Conservation (phyloP, 106 monocot species). For the Dioscorea alata region DNA sequence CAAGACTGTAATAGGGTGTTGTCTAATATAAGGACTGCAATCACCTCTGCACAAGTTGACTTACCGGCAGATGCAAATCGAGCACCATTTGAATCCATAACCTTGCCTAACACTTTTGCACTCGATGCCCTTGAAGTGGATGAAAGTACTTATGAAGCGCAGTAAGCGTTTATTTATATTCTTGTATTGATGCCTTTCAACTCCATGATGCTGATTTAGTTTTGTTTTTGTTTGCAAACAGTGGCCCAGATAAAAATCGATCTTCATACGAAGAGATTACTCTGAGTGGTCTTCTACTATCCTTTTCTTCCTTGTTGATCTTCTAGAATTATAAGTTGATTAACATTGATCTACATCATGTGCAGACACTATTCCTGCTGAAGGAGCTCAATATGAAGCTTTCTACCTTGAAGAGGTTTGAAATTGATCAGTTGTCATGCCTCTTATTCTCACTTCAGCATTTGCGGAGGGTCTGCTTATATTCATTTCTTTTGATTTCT, state of each 20-base stretch:
- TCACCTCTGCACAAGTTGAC: conserved; percentile 45
- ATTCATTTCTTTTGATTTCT: neutral
- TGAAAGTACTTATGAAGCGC: conserved; percentile 13
- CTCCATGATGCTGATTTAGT: neutral
- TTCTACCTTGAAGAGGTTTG: conserved; percentile 46
- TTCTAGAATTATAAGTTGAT: neutral
- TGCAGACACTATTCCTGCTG: conserved; percentile 37
- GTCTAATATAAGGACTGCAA: conserved; percentile 35
- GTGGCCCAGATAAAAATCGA: conserved; percentile 49
- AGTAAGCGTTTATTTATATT: conserved; percentile 26
- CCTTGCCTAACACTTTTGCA: conserved; percentile 67
- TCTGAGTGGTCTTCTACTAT: conserved; percentile 32
- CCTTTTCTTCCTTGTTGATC: neutral
- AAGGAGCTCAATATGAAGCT: conserved; percentile 39
- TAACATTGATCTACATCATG: neutral
- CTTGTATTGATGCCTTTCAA: no score
- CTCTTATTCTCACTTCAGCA: neutral
- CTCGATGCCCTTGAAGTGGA: conserved; percentile 74
- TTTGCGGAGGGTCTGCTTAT: neutral
- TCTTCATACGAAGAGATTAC: conserved; percentile 68
- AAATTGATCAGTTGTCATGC: neutral
- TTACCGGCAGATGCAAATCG: conserved; percentile 52
- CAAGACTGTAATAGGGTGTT: conserved; percentile 61
- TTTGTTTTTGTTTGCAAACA: conserved; percentile 9
- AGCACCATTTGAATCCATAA: conserved; percentile 59